Percentiles rank a stretch among this genome's conserved stretches.
phyloP scores from a whole-genome alignment of 768 basidiomycete species.

The Rhizopogon sp. region DNA sequence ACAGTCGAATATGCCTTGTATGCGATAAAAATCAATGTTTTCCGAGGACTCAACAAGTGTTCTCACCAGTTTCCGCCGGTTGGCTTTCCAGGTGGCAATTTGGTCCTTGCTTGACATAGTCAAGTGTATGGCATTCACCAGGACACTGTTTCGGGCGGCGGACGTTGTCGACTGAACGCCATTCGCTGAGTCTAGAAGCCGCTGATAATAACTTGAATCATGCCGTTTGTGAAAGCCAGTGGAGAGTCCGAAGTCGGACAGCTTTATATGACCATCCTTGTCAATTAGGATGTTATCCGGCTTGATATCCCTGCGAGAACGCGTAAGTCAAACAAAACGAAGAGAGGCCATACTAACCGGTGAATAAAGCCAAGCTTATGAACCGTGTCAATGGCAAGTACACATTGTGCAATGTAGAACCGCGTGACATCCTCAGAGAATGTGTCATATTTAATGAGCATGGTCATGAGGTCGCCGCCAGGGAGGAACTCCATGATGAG shows the following conservation, averaged over 20 bases:
- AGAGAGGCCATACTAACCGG: slow-evolving; percentile 46
- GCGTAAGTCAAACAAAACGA: not conserved
- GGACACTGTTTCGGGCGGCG: slow-evolving; percentile 83
- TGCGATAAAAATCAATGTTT: not conserved
- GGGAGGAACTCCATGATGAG: slow-evolving; percentile 99
- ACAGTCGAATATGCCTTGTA: slow-evolving; percentile 93
- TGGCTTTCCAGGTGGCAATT: slow-evolving; percentile 99
- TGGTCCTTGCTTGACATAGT: slow-evolving; percentile 92
- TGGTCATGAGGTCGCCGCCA: slow-evolving; percentile 98
- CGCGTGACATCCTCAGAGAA: slow-evolving; percentile 97
- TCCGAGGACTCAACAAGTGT: not conserved
- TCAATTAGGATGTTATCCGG: slow-evolving; percentile 93
- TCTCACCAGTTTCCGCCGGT: slow-evolving; percentile 85
- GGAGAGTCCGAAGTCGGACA: slow-evolving; percentile 97
- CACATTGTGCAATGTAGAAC: slow-evolving; percentile 99
- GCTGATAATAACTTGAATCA: slow-evolving; percentile 93
- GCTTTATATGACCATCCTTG: slow-evolving; percentile 93
- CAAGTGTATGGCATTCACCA: slow-evolving; percentile 95
- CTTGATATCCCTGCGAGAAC: slow-evolving; percentile 81
- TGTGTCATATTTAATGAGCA: slow-evolving; percentile 99
- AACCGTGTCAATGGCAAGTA: slow-evolving; percentile 95
- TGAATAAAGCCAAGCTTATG: slow-evolving; percentile 98
- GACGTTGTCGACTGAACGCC: slow-evolving; percentile 38
- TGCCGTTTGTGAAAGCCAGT: slow-evolving; percentile 99
- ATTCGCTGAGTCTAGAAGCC: slow-evolving; percentile 65